Conservation (phyloP, 768 basidiomycete genomes). For the Termitomyces heimii region DNA sequence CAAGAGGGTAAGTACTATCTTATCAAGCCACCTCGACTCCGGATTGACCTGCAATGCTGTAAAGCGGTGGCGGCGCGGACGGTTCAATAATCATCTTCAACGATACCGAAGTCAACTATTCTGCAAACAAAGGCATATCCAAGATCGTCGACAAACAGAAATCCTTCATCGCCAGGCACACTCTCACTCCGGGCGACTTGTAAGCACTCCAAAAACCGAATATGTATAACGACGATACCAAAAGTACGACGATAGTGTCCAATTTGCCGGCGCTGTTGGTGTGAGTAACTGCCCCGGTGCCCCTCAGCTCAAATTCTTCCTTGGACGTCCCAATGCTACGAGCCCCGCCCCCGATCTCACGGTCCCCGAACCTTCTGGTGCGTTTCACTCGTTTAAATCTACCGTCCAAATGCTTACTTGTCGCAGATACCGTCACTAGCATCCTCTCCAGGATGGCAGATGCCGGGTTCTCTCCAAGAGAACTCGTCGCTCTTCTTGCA, state of each 20-base stretch:
- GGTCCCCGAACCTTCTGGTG: not conserved
- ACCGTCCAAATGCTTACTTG: not conserved
- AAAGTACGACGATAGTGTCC: not conserved
- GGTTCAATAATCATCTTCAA: not conserved
- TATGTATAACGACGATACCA: too few relatives aligned
- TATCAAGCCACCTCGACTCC: not conserved
- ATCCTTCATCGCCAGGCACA: not conserved
- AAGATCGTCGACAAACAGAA: not conserved
- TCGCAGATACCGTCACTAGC: not conserved
- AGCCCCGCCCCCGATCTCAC: not conserved
- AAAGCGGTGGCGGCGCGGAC: not conserved
- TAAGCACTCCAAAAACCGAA: not conserved
- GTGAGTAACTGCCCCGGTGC: not conserved
- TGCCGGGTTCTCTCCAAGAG: not conserved
- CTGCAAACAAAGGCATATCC: not conserved
- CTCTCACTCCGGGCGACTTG: not conserved
- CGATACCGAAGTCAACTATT: not conserved
- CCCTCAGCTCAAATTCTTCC: not conserved
- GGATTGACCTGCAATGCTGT: not conserved
- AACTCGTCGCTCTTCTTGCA: not conserved
- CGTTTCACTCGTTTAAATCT: not conserved
- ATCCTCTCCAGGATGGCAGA: constrained; percentile 1
- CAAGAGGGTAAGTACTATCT: not conserved
- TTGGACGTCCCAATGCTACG: not conserved
- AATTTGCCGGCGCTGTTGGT: not conserved